Evolutionary conservation across 2,329 filamentous ascomycete genomes (phyloP), one percentile per base, ranked within the genome.

Genomic region (Didymella glomerata): DNA sequence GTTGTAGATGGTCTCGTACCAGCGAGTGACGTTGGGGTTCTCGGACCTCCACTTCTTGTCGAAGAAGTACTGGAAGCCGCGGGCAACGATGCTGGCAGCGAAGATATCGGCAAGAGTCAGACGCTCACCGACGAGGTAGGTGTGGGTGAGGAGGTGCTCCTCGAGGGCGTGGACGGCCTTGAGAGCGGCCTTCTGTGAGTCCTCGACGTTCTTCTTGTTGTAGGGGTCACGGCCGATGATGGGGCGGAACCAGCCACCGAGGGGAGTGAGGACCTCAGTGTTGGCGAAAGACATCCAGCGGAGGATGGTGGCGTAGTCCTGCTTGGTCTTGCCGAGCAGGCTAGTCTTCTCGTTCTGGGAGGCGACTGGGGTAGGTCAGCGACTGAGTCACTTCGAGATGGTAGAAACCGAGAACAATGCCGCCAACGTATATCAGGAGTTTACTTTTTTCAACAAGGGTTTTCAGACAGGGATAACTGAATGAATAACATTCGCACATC

Each of bases 281-380:
- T 98, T 99, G 87, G 90, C 91, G 83, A 89, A 98, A 68, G 94
- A 98, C 90, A 97, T 89, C 95, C 95, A 99, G 83, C 91, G 92
- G 79, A 99, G 86, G 81, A 99, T 99, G 71, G 93, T 93, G 74
- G 95, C 95, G 82, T 98, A 93, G 88, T 99, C 95, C 86, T 99
- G 94, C 90, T 99, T 99, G 84, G 93, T 99, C 90, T 98, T 98
- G 78, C 95, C 95, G 74, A 99, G 89, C 69, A 99, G 93, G 72
- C 93, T 96, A 75, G 95, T 99, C 90, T 98, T 98, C 90, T 98
- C 95, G 82, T 99, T 99, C 85, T 99, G 95, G 73, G 95, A 98
- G 76, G 95, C 93, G 79, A 99, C 95, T 98, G 77, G 36, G 47
- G 16, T 42, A 28, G 32, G 70, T 71, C 68, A 75, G 60, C 48